Base-by-base conservation (phyloP, 2,329 filamentous ascomycete genomes). In the Leptographium lundbergii region DNA sequence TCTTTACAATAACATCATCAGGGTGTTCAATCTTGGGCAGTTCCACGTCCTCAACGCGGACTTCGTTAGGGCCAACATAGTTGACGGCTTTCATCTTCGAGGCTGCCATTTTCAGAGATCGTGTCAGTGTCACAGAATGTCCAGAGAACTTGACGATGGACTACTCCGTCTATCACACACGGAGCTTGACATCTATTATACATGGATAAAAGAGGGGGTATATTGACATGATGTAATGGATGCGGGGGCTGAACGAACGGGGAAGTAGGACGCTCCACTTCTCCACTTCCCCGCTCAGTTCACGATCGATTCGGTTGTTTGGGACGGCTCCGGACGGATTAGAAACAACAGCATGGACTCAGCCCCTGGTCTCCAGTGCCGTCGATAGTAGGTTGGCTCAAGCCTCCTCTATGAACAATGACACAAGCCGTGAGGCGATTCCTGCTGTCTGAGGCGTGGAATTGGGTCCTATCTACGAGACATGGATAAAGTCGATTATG, bases 41-140 rank as follows among this genome's bases (percentile, higher is more conserved):
- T 17, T 55, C 54, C 24, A 55, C 54, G 6, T 55, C 54, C 29
- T 55, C 34, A 17, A 55, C 54, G 10, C 22, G 34, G 54, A 55
- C 54, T 45, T 55, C 19, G 22, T 45, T 27, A 6, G 54, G 54
- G 22, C 54, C 34, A 45, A 45, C 54, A 55, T 55, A 55, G 36
- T 55, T 55, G 54, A 55, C 54, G n/a, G 54, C 54, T 45, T 55
- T 55, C 54, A 55, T 55, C 24, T 34, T 55, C 1, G 54, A 25
- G 24, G 48, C 22, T 6, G 54, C 54, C 54, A 55, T 55, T 25
- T 29, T 51, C 13, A 29, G 10, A 51, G 10, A 51, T 51, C 11
- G 48, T 51, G 22, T 24, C 22, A 51, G 47, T 50, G 22, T 51
- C 45, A 47, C 11, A 9, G 25, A 29, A 27, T 51, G 22, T 22